Evolutionary conservation across 2,329 filamentous ascomycete species (phyloP), one percentile per base, ranked within the genome.

Genomic region (Neoscytalidium dimidiatum): DNA sequence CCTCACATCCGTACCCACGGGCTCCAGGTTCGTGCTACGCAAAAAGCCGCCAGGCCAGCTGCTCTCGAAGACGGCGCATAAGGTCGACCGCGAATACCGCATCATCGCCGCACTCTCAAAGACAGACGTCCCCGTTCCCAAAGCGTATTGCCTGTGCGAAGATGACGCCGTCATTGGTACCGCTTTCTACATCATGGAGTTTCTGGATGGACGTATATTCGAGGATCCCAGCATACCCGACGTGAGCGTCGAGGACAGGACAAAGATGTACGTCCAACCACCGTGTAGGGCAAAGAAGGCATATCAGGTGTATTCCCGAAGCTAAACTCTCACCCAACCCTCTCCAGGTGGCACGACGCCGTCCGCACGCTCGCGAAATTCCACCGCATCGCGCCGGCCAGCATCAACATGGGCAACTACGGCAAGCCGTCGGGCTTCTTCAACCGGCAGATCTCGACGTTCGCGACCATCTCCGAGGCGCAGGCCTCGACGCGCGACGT

Each of bases 21-120:
- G 88, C 60, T 78, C 82, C 70, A 88, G 89, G 74, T 97, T 90
- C 80, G 95, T 99, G 35, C 86, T 98, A 82, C 92, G 95, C 77
- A 98, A 99, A 86, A 98, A 98, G 81, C 95, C 95, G 0, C 94
- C 95, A n/a, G 95, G 95, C 68, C 88, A 90, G 80, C 89, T 99
- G 43, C 85, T 98, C 57, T 97, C 92, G 71, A 92, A 93, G 81
- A 94, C 94, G 2, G 95, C 95, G 9, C 95, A 99, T 82, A 91
- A 94, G 77, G 94, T 99, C 73, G 95, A 99, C 81, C 91, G 95
- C 72, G 95, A 99, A 80, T 95, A 95, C 81, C 89, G 90, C 73
- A 91, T 98, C 74, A 91, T 98, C 73, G 88, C 92, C 75, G 94
- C 94, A 2, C 85, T 98, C 33, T 46, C 57, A 7, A 82, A 80